Conservation (phyloP, 2,329 filamentous ascomycete species). For the Stenocarpella maydis region DNA sequence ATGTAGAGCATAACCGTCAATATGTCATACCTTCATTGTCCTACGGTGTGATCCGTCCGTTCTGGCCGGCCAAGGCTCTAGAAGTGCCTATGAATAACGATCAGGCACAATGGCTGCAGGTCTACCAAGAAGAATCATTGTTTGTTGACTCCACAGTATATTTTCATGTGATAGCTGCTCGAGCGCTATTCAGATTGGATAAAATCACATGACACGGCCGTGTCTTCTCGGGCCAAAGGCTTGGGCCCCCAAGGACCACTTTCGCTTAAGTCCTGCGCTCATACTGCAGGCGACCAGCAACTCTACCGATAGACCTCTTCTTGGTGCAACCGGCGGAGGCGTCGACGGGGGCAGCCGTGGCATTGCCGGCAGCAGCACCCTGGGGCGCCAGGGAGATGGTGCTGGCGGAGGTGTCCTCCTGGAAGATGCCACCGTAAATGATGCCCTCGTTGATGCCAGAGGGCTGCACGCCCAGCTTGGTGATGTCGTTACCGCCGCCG, state of each 20-base stretch:
- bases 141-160: not conserved
- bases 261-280: not conserved
- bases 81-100: not conserved
- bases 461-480: conserved; percentile 57
- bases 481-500: conserved; percentile 53
- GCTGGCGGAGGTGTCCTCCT: conserved; percentile 55
- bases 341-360: not conserved
- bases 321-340: not conserved
- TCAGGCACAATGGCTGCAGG: not conserved
- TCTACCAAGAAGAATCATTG: not conserved
- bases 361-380: not conserved
- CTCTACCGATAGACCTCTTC: conserved; percentile 12
- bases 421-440: conserved; percentile 61
- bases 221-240: not conserved
- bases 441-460: conserved; percentile 60
- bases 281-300: conserved; percentile 10
- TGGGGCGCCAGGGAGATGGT: conserved; percentile 48
- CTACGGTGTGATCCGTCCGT: not conserved
- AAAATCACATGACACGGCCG: not conserved
- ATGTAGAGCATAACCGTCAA: no score
- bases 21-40: no score
- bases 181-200: not conserved
- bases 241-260: not conserved
- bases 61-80: no score
- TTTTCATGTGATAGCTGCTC: not conserved